These are phyloP conservation scores for Kodamaea nitidulidarum DNA, from an alignment of 805 yeast species.

Conservation along the genomic window DNA sequence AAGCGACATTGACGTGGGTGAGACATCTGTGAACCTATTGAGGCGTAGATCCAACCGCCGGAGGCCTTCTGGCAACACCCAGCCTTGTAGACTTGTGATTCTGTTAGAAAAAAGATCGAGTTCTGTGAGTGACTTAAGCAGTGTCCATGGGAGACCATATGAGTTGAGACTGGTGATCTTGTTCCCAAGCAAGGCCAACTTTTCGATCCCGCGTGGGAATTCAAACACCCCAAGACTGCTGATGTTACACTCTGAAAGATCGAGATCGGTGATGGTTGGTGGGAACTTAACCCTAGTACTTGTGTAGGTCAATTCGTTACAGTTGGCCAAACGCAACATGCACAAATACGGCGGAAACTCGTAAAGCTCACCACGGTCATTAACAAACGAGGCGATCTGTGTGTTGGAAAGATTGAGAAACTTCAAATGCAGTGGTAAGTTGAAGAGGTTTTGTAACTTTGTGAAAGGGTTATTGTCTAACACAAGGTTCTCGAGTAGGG, in stretches of 20 bases:
- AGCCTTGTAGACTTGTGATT: conserved; percentile 15
- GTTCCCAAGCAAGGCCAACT: conserved; percentile 25
- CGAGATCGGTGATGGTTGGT: conserved; percentile 16
- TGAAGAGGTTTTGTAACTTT: conserved; percentile 14
- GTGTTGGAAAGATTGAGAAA: conserved; percentile 26
- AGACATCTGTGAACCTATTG: conserved; percentile 18
- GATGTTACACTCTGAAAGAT: conserved; percentile 23
- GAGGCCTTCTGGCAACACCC: conserved; percentile 16
- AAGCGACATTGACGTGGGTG: conserved; percentile 3
- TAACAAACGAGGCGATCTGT: conserved; percentile 14
- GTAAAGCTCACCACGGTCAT: conserved; percentile 13
- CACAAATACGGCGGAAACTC: conserved; percentile 27
- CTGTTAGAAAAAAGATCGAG: conserved; percentile 23
- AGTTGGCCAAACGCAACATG: conserved; percentile 19
- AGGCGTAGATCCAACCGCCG: conserved; percentile 19
- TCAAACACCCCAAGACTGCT: conserved; percentile 16
- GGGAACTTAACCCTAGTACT: conserved; percentile 22
- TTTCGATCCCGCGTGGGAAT: conserved; percentile 21
- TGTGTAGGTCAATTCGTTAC: conserved; percentile 11
- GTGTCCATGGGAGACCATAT: conserved; percentile 24
- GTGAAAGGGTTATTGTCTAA: conserved; percentile 23
- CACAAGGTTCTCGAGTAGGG: conserved; percentile 16
- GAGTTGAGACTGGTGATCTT: conserved; percentile 17
- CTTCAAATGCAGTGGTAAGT: conserved; percentile 19
- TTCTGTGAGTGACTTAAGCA: conserved; percentile 19